Evolutionary conservation across 1,139 yeast species (phyloP).

Genomic region (Nakaseomyces glabratus): DNA sequence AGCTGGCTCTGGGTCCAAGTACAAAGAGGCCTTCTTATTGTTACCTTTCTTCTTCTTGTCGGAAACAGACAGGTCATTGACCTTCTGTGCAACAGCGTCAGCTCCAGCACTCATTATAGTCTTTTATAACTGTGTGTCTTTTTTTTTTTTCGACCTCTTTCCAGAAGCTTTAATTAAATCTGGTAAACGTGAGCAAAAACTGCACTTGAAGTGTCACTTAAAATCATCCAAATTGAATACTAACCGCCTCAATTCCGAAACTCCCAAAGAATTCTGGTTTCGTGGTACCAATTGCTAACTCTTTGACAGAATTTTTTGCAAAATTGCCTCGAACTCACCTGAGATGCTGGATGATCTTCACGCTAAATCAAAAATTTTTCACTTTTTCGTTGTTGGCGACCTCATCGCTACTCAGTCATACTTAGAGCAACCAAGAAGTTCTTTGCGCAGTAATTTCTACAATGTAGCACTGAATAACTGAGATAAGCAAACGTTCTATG

Average conservation of each 20-base stretch:
- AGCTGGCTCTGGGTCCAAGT: slow-evolving; percentile 67
- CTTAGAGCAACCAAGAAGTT: background rate
- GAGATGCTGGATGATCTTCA: no score
- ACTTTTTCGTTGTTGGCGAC: no score
- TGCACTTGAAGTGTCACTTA: background rate
- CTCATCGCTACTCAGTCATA: no score
- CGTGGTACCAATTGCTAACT: background rate
- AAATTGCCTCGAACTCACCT: background rate
- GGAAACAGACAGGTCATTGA: slow-evolving; percentile 32
- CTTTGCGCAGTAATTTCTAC: background rate
- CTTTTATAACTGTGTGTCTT: background rate
- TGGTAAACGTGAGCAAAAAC: no score
- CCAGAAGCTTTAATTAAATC: no score
- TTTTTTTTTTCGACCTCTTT: no score
- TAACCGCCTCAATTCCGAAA: background rate
- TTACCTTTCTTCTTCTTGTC: slow-evolving; percentile 32
- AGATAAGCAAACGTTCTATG: no score
- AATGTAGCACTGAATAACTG: no score
- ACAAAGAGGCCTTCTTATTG: slow-evolving; percentile 36
- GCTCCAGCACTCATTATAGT: slow-evolving; percentile 16
- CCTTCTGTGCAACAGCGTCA: slow-evolving; percentile 42
- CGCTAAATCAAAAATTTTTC: no score
- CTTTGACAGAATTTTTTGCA: background rate
- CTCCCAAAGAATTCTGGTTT: background rate
- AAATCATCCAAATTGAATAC: background rate